Evolutionary conservation across 140 eudicot species (phyloP), one percentile per base, ranked within the genome.

Genomic region (Senecio squalidus): DNA sequence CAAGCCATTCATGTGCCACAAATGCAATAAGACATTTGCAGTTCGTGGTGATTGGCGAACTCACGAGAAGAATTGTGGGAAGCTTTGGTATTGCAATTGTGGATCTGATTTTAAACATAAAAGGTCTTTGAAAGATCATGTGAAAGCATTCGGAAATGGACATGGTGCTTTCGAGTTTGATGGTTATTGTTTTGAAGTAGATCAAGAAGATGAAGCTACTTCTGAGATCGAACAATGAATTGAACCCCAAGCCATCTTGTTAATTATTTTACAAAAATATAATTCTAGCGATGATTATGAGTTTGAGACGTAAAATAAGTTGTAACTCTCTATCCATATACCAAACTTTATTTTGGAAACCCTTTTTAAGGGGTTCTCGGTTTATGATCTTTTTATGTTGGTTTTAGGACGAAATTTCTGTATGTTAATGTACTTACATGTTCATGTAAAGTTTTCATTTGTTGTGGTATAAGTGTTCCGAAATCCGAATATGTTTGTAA

Each of bases 71-170:
- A 68, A 57, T 10, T 68, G 73, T 68, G 73, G 73, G 41, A 68
- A 68, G 39, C 57, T 68, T 3, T 68, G 73, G 66, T 57, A 57
- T 10, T 68, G 73, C 30, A 33, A 11, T 15, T 68, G 73, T 31
- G 73, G 73, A n/a, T 68, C 73, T 9, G 73, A 68, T 34, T 68
- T 68, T 31, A 68, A 68, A 40, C 73, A 68, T 68, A 68, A 68
- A 57, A 68, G 73, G 48, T 68, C 66, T 10, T 68, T 68, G 58
- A 68, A 68, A 68, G 73, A 68, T 56, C 73, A 68, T 33, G 58
- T 67, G 50, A 67, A 67, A 30, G 73, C 73, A 22, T 67, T 56
- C 45, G 73, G 73, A 14, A 67, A 67, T 29, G 73, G 73, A 4
- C 73, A 68, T 68, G 73, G 66, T 45, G 50, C 66, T 15, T 46